Conservation (phyloP, 441 rosid species). For the Pelargonium cotyledonis region DNA sequence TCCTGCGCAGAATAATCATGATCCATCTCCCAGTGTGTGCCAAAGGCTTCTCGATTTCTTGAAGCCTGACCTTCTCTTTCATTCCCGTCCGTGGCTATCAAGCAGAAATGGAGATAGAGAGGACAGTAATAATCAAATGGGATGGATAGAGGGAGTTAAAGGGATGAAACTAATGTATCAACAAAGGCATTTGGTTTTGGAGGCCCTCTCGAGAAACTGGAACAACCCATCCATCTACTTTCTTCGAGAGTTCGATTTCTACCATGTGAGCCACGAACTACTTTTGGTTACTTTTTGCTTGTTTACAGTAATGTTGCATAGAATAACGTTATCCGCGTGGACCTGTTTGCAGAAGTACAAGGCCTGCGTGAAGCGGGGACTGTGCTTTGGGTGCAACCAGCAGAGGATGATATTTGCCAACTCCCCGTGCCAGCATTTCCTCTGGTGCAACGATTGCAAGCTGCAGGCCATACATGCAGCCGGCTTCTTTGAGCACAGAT, state of each 20-base stretch:
- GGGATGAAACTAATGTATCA: conserved; percentile 17
- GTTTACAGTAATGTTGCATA: not conserved
- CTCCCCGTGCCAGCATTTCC: conserved; percentile 61
- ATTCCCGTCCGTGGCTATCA: conserved; percentile 18
- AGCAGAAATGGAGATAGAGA: conserved; percentile 10
- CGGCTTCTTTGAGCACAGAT: conserved; percentile 42
- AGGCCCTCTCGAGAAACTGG: conserved; percentile 41
- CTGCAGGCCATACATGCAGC: conserved; percentile 28
- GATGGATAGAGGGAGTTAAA: conserved; percentile 9
- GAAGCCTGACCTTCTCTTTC: conserved; percentile 26
- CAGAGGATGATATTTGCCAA: conserved; percentile 47
- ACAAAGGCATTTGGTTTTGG: conserved; percentile 48
- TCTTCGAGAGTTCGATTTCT: conserved; percentile 73
- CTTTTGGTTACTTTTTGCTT: conserved; percentile 3
- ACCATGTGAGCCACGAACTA: conserved; percentile 39
- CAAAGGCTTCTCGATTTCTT: conserved; percentile 24
- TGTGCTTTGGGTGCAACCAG: conserved; percentile 64
- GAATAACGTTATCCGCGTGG: conserved; percentile 1
- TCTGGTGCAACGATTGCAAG: conserved; percentile 71
- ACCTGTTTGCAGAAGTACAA: conserved; percentile 45
- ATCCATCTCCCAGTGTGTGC: conserved; percentile 7
- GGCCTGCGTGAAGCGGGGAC: conserved; percentile 33
- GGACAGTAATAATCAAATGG: conserved; percentile 13
- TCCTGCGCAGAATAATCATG: conserved; percentile 4
- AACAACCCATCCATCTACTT: conserved; percentile 47